Evolutionary conservation across 2,329 filamentous ascomycete species (phyloP).

Genomic region (Fusarium musae): DNA sequence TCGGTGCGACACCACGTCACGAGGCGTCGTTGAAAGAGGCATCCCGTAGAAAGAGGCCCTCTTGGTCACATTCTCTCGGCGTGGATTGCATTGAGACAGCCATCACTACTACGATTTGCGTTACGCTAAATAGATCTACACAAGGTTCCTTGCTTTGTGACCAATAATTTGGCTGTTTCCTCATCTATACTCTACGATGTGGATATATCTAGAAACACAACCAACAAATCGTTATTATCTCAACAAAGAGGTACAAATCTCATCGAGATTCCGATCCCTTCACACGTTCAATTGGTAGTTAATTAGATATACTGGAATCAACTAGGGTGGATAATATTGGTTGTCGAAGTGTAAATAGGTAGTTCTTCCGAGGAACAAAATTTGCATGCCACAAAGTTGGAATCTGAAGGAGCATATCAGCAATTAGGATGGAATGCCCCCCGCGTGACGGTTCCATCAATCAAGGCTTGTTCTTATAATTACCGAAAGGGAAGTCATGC

Average conservation of each 20-base stretch:
- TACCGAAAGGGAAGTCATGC: background rate
- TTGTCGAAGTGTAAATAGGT: background rate
- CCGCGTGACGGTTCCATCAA: background rate
- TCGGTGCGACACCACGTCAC: background rate
- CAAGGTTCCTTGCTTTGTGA: background rate
- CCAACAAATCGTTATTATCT: background rate
- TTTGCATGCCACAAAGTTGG: background rate
- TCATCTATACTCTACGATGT: background rate
- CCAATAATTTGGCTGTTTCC: background rate
- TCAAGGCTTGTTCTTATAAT: background rate
- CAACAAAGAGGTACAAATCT: background rate
- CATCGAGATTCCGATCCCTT: background rate
- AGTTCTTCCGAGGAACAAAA: background rate
- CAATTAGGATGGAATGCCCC: background rate
- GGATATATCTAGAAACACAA: background rate
- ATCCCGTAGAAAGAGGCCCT: conserved; percentile 8
- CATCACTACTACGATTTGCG: background rate
- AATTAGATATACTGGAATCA: conserved; percentile 15
- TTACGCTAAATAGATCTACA: background rate
- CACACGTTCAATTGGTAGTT: background rate
- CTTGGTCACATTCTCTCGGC: background rate
- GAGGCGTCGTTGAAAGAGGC: conserved; percentile 10
- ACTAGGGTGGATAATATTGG: background rate
- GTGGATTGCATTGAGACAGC: background rate
- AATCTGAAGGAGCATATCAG: background rate